phyloP scores from a whole-genome alignment of 2,329 filamentous ascomycete species.

The Botryotinia narcissicola region DNA sequence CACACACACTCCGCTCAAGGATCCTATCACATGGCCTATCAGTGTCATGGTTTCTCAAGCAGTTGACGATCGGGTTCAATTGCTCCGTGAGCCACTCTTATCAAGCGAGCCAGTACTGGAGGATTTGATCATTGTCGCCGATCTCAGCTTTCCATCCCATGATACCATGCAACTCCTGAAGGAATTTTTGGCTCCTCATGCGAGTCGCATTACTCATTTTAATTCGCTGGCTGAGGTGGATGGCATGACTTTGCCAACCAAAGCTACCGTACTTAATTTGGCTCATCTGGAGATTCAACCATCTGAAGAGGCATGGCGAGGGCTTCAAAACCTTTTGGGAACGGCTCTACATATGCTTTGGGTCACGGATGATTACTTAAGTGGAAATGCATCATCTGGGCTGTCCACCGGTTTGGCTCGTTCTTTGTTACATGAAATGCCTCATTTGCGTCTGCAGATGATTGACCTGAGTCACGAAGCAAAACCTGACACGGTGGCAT shows the following conservation, averaged over 20 bases:
- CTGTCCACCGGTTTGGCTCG: background rate
- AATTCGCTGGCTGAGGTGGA: background rate
- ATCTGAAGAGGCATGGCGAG: background rate
- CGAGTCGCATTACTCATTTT: background rate
- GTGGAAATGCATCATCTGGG: background rate
- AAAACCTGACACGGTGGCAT: background rate
- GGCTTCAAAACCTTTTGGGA: background rate
- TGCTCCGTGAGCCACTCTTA: slow-evolving; percentile 16
- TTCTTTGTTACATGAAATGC: background rate
- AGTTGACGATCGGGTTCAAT: slow-evolving; percentile 18
- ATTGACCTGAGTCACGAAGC: background rate
- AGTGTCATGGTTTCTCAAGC: slow-evolving; percentile 16
- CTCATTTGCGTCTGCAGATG: background rate
- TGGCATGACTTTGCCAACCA: background rate
- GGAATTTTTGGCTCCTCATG: background rate
- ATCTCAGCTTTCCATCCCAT: background rate
- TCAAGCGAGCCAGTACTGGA: background rate
- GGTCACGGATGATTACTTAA: background rate
- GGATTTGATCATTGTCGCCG: background rate
- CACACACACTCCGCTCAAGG: slow-evolving; percentile 10
- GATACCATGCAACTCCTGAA: background rate
- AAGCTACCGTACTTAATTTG: background rate
- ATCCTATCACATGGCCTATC: background rate
- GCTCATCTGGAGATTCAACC: background rate
- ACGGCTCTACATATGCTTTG: background rate